Percentiles rank a stretch among this genome's conserved stretches.
Conservation (phyloP, 352 stramenopile species). For the Pythium phragmitis region DNA sequence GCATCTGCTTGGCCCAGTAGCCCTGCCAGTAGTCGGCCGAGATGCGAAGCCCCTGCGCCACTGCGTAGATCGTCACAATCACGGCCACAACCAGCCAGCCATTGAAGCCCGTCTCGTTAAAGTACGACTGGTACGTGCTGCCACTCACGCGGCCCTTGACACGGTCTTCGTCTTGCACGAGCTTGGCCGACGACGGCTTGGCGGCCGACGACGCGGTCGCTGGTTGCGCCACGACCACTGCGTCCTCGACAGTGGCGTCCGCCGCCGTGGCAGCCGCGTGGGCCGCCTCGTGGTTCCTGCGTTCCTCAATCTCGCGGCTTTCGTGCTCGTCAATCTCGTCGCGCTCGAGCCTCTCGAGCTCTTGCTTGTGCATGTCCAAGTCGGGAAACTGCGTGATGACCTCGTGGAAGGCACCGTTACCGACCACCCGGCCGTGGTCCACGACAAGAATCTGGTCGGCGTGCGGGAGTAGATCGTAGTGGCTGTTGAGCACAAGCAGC, state of each 20-base stretch:
- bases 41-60: constrained; percentile 24
- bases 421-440: constrained; percentile 27
- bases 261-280: constrained; percentile 1
- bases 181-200: constrained; percentile 10
- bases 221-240: background rate
- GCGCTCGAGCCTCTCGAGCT: constrained; percentile 1
- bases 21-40: constrained; percentile 27
- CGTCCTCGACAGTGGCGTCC: background rate
- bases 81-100: constrained; percentile 25
- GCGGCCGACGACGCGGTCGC: background rate
- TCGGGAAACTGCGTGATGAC: constrained; percentile 28
- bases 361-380: constrained; percentile 15
- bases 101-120: constrained; percentile 33
- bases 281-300: constrained; percentile 20
- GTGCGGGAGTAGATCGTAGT: constrained; percentile 32
- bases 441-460: constrained; percentile 35
- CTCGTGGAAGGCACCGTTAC: constrained; percentile 26
- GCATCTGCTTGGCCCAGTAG: constrained; percentile 33
- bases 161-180: constrained; percentile 33
- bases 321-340: constrained; percentile 20
- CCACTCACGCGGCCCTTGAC: constrained; percentile 30
- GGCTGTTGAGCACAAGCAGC: constrained; percentile 77
- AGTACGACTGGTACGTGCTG: constrained; percentile 35
- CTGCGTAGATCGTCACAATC: constrained; percentile 19
- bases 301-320: constrained; percentile 12